phyloP scores from a whole-genome alignment of 352 stramenopile species.

The Pythium guiyangense region DNA sequence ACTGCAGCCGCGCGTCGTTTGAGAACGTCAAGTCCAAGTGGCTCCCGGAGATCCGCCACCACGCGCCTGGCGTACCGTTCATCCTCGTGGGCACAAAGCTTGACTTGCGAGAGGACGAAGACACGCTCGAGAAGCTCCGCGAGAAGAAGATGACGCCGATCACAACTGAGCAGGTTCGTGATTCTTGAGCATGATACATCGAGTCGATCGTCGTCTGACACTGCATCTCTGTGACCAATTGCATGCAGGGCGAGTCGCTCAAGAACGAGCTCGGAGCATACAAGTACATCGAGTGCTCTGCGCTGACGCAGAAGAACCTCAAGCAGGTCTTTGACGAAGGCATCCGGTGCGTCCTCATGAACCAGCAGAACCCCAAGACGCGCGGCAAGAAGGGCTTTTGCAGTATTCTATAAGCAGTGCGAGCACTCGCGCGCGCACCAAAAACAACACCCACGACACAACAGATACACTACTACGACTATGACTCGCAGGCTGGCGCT shows the following conservation, averaged over 20 bases:
- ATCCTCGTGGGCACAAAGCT: slow-evolving; percentile 96
- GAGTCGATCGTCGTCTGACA: too few species aligned
- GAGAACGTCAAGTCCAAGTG: slow-evolving; percentile 96
- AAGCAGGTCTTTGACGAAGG: slow-evolving; percentile 94
- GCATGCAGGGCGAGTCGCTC: slow-evolving; percentile 72
- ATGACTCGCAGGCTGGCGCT: background rate
- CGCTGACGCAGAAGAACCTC: slow-evolving; percentile 91
- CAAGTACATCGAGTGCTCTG: slow-evolving; percentile 93
- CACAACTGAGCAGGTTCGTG: slow-evolving; percentile 57
- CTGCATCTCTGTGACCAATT: background rate
- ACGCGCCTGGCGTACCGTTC: slow-evolving; percentile 89
- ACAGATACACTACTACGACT: background rate
- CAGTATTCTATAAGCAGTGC: slow-evolving; percentile 52
- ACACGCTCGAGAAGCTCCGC: slow-evolving; percentile 85
- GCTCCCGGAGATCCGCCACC: slow-evolving; percentile 87
- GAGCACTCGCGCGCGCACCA: too few species aligned
- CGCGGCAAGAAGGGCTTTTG: slow-evolving; percentile 41
- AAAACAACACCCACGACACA: background rate
- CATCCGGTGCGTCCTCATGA: slow-evolving; percentile 87
- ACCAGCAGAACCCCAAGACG: slow-evolving; percentile 70
- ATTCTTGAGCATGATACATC: background rate
- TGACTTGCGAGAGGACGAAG: slow-evolving; percentile 88
- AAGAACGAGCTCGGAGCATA: slow-evolving; percentile 87
- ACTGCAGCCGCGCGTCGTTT: slow-evolving; percentile 84
- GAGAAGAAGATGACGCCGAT: slow-evolving; percentile 84